These are phyloP conservation scores for Hypoxylon cercidicola DNA, from an alignment of 495 filamentous ascomycete species.

Conservation along the genomic window DNA sequence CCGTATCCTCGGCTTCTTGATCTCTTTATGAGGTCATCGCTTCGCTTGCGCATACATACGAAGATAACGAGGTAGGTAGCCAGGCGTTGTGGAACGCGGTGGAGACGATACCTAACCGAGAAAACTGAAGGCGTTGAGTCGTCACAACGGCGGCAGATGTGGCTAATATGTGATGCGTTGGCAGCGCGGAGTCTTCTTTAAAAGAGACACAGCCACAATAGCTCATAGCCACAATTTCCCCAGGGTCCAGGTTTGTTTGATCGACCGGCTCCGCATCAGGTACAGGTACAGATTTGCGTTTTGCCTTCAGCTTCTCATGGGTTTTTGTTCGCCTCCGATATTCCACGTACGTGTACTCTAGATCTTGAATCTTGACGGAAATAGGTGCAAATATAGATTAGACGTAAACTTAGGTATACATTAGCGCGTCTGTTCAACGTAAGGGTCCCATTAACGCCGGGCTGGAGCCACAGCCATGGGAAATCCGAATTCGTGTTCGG, in stretches of 20 bases:
- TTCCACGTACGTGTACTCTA: neutral
- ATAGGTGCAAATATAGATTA: conserved; percentile 2
- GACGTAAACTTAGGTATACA: neutral
- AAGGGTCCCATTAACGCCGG: conserved; percentile 31
- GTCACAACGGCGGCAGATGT: conserved; percentile 31
- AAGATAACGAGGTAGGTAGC: conserved; percentile 8
- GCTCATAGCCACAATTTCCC: conserved; percentile 33
- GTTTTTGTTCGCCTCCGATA: conserved; percentile 26
- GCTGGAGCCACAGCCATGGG: conserved; percentile 30
- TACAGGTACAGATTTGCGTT: conserved; percentile 6
- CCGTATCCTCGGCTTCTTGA: conserved; percentile 17
- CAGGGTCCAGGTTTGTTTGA: conserved; percentile 10
- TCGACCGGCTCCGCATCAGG: conserved; percentile 15
- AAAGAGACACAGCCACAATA: conserved; percentile 1
- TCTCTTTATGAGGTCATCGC: conserved; percentile 38
- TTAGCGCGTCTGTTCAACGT: neutral
- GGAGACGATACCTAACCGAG: conserved; percentile 13
- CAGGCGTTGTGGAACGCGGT: conserved; percentile 15
- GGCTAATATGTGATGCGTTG: conserved; percentile 42
- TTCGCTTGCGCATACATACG: conserved; percentile 20
- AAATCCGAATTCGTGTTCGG: conserved; percentile 14
- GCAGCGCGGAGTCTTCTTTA: conserved; percentile 21
- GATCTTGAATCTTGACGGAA: neutral
- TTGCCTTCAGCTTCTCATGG: conserved; percentile 39
- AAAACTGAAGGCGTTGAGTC: conserved; percentile 19